Evolutionary conservation across 2,329 filamentous ascomycete species (phyloP), one percentile per base, ranked within the genome.

Genomic region (Cadophora malorum): DNA sequence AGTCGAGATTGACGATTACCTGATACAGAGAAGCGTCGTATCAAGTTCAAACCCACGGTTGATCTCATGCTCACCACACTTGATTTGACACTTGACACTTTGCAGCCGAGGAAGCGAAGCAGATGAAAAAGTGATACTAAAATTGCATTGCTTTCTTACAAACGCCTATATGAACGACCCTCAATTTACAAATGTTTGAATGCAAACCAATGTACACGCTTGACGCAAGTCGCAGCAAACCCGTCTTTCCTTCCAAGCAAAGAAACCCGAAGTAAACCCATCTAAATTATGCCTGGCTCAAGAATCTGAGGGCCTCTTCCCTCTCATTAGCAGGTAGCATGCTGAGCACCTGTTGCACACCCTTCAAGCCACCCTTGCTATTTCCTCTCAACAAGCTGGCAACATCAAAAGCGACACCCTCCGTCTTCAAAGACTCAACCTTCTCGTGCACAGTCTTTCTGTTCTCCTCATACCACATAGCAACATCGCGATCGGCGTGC

Each of bases 381-480:
- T 91, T 89, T 65, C 85, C 84, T 73, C 88, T 83, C 77, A 92
- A 81, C 69, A 93, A 77, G 63, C 89, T 86, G 8, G 93, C 90
- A 74, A 93, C 87, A 75, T 93, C 89, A 66, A 85, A 84, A 6
- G 89, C 87, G 33, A 91, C 85, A 52, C 88, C 86, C 69, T 97
- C 92, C 5, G 87, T 86, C 86, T 93, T 96, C 76, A 98, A 84
- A 14, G 84, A 82, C 79, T 97, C 94, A 33, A 98, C 88, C 87
- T 96, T 97, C 71, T 91, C 87, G 71, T 91, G 86, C 62, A 99
- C 89, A 50, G 83, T 82, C 84, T 95, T 93, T 78, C 93, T 86
- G 83, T 98, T 96, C 82, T 95, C 90, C 85, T 99, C 96, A 79
- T 97, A 98, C 96, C 96, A 99, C 75, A 90, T 86, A 4, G 94